phyloP scores from a whole-genome alignment of 2,329 filamentous ascomycete genomes.

The Hymenoscyphus albidus region DNA sequence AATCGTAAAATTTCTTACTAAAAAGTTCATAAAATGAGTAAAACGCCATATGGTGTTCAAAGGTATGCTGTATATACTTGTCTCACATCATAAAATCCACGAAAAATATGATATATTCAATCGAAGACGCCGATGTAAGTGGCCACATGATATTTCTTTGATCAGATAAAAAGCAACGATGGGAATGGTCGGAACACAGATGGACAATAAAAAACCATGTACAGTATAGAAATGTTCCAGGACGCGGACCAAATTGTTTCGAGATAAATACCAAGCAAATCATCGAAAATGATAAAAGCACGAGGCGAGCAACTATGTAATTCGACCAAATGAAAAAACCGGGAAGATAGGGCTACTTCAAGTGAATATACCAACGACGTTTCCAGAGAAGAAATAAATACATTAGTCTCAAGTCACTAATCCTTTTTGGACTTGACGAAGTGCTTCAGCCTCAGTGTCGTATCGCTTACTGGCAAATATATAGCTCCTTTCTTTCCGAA shows the following conservation, averaged over 20 bases:
- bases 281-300: too few species aligned
- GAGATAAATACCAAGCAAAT: too few species aligned
- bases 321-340: not conserved
- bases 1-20: too few species aligned
- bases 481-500: not conserved
- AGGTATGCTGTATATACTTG: too few species aligned
- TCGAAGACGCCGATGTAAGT: not conserved
- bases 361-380: not conserved
- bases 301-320: too few species aligned
- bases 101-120: not conserved
- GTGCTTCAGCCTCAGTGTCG: constrained; percentile 14
- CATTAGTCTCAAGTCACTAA: constrained; percentile 7
- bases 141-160: not conserved
- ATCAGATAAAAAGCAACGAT: not conserved
- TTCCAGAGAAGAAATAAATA: not conserved
- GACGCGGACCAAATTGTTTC: too few species aligned
- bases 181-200: not conserved
- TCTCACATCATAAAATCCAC: not conserved
- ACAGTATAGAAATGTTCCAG: not conserved
- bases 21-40: too few species aligned
- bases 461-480: constrained; percentile 5
- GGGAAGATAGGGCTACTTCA: not conserved
- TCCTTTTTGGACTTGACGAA: not conserved
- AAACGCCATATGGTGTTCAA: too few species aligned
- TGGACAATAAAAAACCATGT: not conserved